A percentile compares a stretch with the other conserved stretches of the same genome.
phyloP scores from a whole-genome alignment of 2,329 filamentous ascomycete species.

The Cordyceps fumosorosea region DNA sequence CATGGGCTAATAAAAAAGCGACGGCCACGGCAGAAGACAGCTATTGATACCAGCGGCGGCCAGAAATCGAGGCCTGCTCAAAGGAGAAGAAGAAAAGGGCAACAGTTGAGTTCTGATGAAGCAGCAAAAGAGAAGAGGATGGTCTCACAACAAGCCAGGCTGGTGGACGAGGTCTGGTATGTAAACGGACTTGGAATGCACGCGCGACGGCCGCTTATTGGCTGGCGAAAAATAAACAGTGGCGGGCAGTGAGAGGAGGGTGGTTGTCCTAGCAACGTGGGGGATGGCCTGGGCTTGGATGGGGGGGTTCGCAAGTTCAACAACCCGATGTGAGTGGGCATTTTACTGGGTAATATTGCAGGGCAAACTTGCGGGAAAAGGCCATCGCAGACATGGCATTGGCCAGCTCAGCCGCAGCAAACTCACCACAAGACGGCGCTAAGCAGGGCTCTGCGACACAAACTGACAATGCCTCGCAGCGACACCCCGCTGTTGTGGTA shows the following conservation, averaged over 20 bases:
- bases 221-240: conserved; percentile 27
- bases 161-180: conserved; percentile 10
- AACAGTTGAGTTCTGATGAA: not conserved
- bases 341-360: not conserved
- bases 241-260: conserved; percentile 12
- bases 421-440: not conserved
- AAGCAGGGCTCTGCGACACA: not conserved
- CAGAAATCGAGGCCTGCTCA: conserved; percentile 12
- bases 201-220: conserved; percentile 22
- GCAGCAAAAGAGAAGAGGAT: not conserved
- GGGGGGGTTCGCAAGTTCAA: not conserved
- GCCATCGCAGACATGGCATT: not conserved
- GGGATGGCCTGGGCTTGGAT: not conserved
- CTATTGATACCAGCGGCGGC: not conserved
- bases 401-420: conserved; percentile 4
- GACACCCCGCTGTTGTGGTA: not conserved
- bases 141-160: not conserved
- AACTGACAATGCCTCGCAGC: conserved; percentile 9
- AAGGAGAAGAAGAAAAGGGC: not conserved
- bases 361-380: not conserved
- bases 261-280: conserved; percentile 24
- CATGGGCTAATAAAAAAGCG: not conserved
- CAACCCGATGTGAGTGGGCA: not conserved
- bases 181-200: conserved; percentile 11
- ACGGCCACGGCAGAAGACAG: not conserved